These are phyloP conservation scores for Penicillium argentinense DNA, from an alignment of 495 filamentous ascomycete species.

Conservation along the genomic window DNA sequence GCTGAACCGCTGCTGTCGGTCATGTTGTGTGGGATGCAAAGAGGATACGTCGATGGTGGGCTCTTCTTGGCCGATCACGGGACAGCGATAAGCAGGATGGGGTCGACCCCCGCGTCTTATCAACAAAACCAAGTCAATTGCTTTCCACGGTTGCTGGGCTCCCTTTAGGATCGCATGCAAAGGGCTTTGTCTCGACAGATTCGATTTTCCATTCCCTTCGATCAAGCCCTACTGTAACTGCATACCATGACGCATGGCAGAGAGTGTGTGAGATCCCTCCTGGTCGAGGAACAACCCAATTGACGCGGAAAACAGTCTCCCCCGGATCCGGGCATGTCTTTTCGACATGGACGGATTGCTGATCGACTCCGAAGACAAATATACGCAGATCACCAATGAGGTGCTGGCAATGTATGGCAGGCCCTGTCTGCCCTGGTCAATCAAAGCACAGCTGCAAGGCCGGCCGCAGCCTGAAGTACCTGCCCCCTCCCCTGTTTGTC, in stretches of 20 bases:
- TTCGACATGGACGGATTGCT: slow-evolving; percentile 99
- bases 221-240: not conserved
- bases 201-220: not conserved
- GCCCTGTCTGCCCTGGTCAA: slow-evolving; percentile 77
- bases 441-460: slow-evolving; percentile 96
- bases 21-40: slow-evolving; percentile 15
- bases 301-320: slow-evolving; percentile 50
- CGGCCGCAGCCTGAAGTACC: slow-evolving; percentile 70
- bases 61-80: slow-evolving; percentile 19
- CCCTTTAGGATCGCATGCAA: no score
- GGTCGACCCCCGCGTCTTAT: slow-evolving; percentile 27
- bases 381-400: slow-evolving; percentile 78
- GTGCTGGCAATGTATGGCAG: slow-evolving; percentile 73
- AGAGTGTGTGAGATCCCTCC: slow-evolving; percentile 7
- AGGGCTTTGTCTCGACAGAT: no score
- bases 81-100: slow-evolving; percentile 19
- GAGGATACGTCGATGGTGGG: slow-evolving; percentile 1
- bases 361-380: slow-evolving; percentile 90
- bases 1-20: not conserved
- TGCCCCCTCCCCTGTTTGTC: not conserved
- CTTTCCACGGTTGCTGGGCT: not conserved
- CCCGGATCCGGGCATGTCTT: slow-evolving; percentile 84
- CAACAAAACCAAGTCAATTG: slow-evolving; percentile 2
- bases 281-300: not conserved
- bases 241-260: slow-evolving; percentile 17